Percentiles rank a stretch among this genome's conserved stretches.
Evolutionary conservation across 495 filamentous ascomycete genomes (phyloP).

Genomic region (Aspergillus campestris): DNA sequence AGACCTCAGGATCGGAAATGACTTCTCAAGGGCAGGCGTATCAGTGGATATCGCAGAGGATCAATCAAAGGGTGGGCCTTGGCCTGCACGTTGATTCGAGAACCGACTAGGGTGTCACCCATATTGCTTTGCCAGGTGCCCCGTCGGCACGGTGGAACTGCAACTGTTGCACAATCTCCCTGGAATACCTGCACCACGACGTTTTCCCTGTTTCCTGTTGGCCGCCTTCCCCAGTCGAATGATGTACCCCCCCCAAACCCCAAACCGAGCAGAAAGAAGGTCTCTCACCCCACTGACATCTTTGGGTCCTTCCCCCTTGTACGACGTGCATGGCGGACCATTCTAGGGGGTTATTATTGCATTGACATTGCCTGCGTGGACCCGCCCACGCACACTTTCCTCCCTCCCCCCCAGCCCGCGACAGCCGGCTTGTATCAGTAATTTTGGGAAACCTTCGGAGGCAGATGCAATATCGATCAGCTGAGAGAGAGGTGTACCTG

Average conservation of each 20-base stretch:
- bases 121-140: too few species aligned
- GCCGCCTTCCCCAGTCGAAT: background rate
- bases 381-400: too few species aligned
- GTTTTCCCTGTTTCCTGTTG: constrained; percentile 8
- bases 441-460: background rate
- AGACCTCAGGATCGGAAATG: too few species aligned
- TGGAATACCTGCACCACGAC: constrained; percentile 2
- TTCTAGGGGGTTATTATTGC: constrained; percentile 7
- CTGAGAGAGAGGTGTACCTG: background rate
- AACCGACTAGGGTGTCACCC: too few species aligned
- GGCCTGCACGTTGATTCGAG: too few species aligned
- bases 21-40: too few species aligned
- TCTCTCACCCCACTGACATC: background rate
- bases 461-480: background rate
- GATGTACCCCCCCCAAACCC: too few species aligned
- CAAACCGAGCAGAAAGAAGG: too few species aligned
- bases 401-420: constrained; percentile 1
- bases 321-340: constrained; percentile 17
- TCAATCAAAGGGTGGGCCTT: too few species aligned
- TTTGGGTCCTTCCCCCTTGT: constrained; percentile 14
- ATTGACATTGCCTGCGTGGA: constrained; percentile 6
- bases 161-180: constrained; percentile 12
- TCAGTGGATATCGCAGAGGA: too few species aligned
- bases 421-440: background rate
- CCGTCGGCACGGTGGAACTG: background rate